These are phyloP conservation scores for Kazachstania sp. DNA, from an alignment of 1,139 yeast genomes.

Conservation along the genomic window DNA sequence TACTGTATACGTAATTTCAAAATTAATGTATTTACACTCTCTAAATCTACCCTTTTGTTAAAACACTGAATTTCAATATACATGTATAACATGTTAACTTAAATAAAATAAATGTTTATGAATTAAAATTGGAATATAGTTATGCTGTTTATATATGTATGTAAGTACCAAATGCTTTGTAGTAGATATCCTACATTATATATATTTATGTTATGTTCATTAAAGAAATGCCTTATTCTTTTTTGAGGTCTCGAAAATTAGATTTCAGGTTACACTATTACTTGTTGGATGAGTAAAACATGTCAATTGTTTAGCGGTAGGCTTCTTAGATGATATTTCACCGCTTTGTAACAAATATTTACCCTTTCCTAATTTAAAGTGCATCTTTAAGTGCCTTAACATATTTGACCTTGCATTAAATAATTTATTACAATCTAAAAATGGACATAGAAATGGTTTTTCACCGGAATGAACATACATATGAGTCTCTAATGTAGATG, in stretches of 20 bases:
- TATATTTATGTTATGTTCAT: no score
- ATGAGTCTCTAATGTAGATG: constrained; percentile 74
- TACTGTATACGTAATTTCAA: no score
- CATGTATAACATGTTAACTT: no score
- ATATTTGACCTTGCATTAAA: constrained; percentile 76
- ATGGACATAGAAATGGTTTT: constrained; percentile 64
- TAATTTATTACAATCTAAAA: constrained; percentile 57
- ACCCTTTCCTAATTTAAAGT: constrained; percentile 28
- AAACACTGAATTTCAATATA: no score
- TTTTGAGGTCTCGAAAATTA: background rate
- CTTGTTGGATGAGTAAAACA: background rate
- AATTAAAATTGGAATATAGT: no score
- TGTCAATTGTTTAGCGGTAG: constrained; percentile 12
- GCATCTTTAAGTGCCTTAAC: constrained; percentile 67
- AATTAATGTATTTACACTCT: no score
- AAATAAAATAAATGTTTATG: no score
- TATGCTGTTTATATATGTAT: no score
- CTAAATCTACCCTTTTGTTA: no score
- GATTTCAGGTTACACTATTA: background rate
- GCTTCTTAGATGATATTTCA: constrained; percentile 11
- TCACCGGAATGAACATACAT: constrained; percentile 82
- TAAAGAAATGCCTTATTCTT: background rate
- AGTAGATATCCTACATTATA: no score
- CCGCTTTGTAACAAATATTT: constrained; percentile 19
- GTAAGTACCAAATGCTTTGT: no score